Evolutionary conservation across 495 filamentous ascomycete genomes (phyloP).

Genomic region (Podospora australis): DNA sequence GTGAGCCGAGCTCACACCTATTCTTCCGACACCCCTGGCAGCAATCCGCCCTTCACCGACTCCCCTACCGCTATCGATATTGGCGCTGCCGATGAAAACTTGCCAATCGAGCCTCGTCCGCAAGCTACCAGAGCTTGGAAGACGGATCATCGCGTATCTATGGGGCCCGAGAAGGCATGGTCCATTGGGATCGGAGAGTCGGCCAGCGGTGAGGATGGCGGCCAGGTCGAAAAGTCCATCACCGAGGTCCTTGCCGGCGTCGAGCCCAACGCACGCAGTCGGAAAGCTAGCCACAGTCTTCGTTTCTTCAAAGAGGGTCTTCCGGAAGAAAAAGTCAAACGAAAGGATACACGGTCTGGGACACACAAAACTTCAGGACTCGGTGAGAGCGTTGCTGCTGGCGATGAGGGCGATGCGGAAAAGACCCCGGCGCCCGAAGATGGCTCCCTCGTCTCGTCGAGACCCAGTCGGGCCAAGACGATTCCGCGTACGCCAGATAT

Average conservation of each 20-base stretch:
- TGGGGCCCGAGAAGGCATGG: conserved; percentile 49
- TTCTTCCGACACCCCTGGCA: conserved; percentile 8
- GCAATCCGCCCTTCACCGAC: conserved; percentile 10
- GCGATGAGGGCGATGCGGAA: conserved; percentile 3
- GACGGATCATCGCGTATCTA: conserved; percentile 33
- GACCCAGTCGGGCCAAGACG: conserved; percentile 7
- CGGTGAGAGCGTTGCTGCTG: conserved; percentile 9
- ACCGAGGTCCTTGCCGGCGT: conserved; percentile 69
- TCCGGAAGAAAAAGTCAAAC: conserved; percentile 47
- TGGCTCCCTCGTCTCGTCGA: too few species aligned
- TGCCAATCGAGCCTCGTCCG: conserved; percentile 28
- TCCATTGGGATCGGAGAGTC: conserved; percentile 44
- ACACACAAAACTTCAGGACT: conserved; percentile 25
- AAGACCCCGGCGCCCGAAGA: conserved; percentile 3
- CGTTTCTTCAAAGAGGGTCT: conserved; percentile 89
- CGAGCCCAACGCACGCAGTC: conserved; percentile 76
- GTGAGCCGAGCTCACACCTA: conserved; percentile 8
- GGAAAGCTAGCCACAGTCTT: conserved; percentile 89
- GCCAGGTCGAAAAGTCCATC: conserved; percentile 74
- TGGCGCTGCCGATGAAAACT: conserved; percentile 17
- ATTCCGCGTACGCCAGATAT: conserved; percentile 16
- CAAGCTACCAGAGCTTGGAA: conserved; percentile 39
- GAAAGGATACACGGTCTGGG: conserved; percentile 30
- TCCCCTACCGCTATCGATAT: conserved; percentile 10
- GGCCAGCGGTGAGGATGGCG: conserved; percentile 31